Evolutionary conservation across 1,139 yeast genomes (phyloP).

Genomic region (Saccharomyces uvarum): DNA sequence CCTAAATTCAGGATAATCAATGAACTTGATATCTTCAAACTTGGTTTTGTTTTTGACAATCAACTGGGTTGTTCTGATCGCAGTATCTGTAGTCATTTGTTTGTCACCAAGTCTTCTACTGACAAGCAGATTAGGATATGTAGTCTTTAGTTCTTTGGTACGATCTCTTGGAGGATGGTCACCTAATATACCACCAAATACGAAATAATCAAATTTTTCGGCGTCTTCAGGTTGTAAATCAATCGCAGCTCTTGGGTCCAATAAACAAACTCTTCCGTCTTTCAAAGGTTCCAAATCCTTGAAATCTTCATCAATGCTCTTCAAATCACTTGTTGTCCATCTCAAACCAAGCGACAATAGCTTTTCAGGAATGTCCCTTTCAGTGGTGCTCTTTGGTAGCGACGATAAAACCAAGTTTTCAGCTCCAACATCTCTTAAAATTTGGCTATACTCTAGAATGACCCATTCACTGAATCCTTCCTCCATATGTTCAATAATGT

Average conservation of each 20-base stretch:
- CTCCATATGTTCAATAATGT: constrained; percentile 95
- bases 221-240: constrained; percentile 70
- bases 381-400: constrained; percentile 56
- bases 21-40: constrained; percentile 69
- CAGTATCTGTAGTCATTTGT: constrained; percentile 98
- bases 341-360: constrained; percentile 59
- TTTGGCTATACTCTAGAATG: constrained; percentile 72
- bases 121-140: constrained; percentile 57
- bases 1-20: constrained; percentile 90
- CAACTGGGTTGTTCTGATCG: constrained; percentile 79
- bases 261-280: constrained; percentile 58
- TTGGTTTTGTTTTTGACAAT: constrained; percentile 50
- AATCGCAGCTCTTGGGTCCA: constrained; percentile 77
- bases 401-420: constrained; percentile 73
- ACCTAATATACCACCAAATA: constrained; percentile 93
- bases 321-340: constrained; percentile 75
- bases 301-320: constrained; percentile 35
- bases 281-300: constrained; percentile 24
- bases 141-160: constrained; percentile 74
- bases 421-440: constrained; percentile 72
- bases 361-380: constrained; percentile 55
- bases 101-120: constrained; percentile 80
- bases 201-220: constrained; percentile 67
- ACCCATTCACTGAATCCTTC: constrained; percentile 97
- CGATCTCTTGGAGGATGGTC: constrained; percentile 96